Conservation (phyloP, 1,139 yeast species). For the Magnusiomyces magnusii region DNA sequence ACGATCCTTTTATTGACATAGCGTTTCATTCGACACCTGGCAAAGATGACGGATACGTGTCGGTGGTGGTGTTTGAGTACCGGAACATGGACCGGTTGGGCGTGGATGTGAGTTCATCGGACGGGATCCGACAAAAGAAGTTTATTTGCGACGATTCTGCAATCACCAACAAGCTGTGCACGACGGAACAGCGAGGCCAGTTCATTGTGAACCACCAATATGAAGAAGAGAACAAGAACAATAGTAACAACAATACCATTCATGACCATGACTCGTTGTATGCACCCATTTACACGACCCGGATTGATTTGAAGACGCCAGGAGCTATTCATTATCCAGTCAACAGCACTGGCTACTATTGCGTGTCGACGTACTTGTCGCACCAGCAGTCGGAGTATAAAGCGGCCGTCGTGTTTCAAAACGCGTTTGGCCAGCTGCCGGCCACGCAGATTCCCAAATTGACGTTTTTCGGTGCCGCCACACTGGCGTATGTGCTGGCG, state of each 20-base stretch:
- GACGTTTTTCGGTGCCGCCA: slow-evolving; percentile 80
- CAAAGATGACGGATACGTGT: slow-evolving; percentile 33
- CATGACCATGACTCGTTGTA: slow-evolving; percentile 32
- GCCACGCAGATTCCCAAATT: slow-evolving; percentile 90
- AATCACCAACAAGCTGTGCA: slow-evolving; percentile 52
- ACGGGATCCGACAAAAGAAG: slow-evolving; percentile 28
- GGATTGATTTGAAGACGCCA: slow-evolving; percentile 50
- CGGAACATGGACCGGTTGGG: slow-evolving; percentile 70
- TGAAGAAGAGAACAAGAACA: too few species aligned
- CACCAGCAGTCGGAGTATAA: slow-evolving; percentile 41
- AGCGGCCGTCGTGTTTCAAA: slow-evolving; percentile 71
- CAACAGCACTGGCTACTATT: slow-evolving; percentile 78
- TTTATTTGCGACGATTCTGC: slow-evolving; percentile 74
- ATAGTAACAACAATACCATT: too few species aligned
- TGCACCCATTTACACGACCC: slow-evolving; percentile 50
- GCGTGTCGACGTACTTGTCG: slow-evolving; percentile 63
- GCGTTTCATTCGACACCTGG: slow-evolving; percentile 22
- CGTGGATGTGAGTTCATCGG: slow-evolving; percentile 32
- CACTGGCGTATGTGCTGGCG: slow-evolving; percentile 75
- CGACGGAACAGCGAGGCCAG: slow-evolving; percentile 46
- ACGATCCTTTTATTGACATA: slow-evolving; percentile 30
- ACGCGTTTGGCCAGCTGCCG: slow-evolving; percentile 81
- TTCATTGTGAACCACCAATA: slow-evolving; percentile 55
- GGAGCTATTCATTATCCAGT: slow-evolving; percentile 59
- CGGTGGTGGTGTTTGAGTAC: slow-evolving; percentile 76